Evolutionary conservation across 2,329 filamentous ascomycete genomes (phyloP).

Genomic region (Botryotinia calthae): DNA sequence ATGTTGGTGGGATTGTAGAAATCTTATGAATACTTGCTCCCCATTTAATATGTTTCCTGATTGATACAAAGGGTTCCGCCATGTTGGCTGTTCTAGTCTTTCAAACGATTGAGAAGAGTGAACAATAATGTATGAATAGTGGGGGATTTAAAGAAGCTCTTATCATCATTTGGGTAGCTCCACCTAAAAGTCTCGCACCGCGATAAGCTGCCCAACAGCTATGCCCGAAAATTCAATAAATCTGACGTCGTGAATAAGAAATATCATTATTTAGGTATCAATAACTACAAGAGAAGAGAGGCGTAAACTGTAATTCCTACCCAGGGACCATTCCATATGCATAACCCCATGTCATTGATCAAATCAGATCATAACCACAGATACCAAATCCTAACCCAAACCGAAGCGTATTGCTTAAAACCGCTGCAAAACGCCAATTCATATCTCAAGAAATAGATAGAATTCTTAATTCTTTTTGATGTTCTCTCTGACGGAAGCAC

Average conservation of each 20-base stretch:
- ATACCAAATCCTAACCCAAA: background rate
- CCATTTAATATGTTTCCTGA: constrained; percentile 34
- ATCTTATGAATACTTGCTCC: constrained; percentile 26
- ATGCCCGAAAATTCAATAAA: background rate
- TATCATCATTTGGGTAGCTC: constrained; percentile 5
- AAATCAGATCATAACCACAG: constrained; percentile 2
- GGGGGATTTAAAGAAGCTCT: constrained; percentile 6
- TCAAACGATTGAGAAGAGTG: background rate
- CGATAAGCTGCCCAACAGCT: constrained; percentile 6
- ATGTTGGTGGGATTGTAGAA: background rate
- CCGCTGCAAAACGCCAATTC: constrained; percentile 12
- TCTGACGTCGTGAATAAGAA: constrained; percentile 46
- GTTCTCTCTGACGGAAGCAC: constrained; percentile 34
- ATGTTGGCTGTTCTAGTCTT: background rate
- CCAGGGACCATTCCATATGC: background rate
- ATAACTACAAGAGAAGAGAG: constrained; percentile 28
- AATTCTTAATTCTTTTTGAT: constrained; percentile 21
- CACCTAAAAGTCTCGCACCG: background rate
- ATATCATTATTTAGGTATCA: constrained; percentile 15
- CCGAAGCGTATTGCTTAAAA: background rate
- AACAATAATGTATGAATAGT: background rate
- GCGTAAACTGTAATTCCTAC: background rate
- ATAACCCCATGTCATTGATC: background rate
- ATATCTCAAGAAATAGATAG: constrained; percentile 13
- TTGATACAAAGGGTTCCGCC: constrained; percentile 28